These are phyloP conservation scores for Brassica carinata DNA, from an alignment of 345 rosid genomes.

Conservation along the genomic window DNA sequence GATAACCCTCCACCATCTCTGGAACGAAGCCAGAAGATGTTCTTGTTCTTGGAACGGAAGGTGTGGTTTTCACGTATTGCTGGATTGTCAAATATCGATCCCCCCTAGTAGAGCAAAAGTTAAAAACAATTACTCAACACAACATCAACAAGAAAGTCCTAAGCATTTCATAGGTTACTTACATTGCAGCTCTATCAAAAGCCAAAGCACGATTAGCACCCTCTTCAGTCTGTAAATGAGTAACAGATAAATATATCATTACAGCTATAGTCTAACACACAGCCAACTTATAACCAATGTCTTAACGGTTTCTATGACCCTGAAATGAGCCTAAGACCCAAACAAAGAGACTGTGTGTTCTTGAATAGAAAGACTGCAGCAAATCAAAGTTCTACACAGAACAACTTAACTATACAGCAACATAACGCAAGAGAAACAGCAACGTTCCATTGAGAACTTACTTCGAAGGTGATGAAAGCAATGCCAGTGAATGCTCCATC, in stretches of 20 bases:
- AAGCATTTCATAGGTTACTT: conserved; percentile 40
- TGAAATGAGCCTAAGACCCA: neutral
- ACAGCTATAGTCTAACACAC: conserved; percentile 12
- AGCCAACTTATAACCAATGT: neutral
- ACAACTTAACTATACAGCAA: neutral
- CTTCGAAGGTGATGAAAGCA: conserved; percentile 77
- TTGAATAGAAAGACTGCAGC: neutral
- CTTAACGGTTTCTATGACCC: neutral
- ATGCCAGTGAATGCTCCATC: conserved; percentile 89
- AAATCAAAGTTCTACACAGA: conserved; percentile 4
- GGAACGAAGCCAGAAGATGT: conserved; percentile 59
- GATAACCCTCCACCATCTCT: conserved; percentile 74
- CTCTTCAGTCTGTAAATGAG: conserved; percentile 59
- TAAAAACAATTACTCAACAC: conserved; percentile 14
- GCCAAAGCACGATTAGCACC: conserved; percentile 79
- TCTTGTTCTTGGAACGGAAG: conserved; percentile 40
- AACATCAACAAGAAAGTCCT: neutral
- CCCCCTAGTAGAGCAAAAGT: conserved; percentile 56
- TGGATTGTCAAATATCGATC: conserved; percentile 83
- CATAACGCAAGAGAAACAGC: neutral
- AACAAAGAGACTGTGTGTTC: neutral
- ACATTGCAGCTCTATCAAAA: conserved; percentile 82
- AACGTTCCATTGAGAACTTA: conserved; percentile 28
- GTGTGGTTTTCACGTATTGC: conserved; percentile 54
- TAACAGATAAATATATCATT: neutral